A percentile compares a stretch with the other conserved stretches of the same genome.
Evolutionary conservation across 2,329 filamentous ascomycete species (phyloP).

Genomic region (Xylaria sp.): DNA sequence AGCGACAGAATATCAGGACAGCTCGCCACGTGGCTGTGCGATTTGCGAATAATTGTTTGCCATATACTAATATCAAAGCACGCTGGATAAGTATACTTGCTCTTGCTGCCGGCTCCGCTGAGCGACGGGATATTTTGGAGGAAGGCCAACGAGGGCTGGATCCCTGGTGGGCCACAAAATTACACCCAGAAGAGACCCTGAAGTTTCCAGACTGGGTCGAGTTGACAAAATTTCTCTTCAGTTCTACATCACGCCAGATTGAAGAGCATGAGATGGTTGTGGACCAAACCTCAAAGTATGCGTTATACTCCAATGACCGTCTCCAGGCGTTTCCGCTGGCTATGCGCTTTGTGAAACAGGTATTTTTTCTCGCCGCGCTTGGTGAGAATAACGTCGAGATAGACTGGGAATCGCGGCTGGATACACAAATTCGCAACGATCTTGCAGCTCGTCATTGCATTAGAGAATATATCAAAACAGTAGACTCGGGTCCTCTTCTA

Average conservation of each 20-base stretch:
- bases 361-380: conserved; percentile 63
- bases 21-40: conserved; percentile 85
- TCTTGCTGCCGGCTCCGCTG: conserved; percentile 71
- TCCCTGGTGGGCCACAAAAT: conserved; percentile 60
- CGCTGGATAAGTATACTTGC: conserved; percentile 92
- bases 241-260: conserved; percentile 39
- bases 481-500: conserved; percentile 54
- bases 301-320: conserved; percentile 56
- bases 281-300: conserved; percentile 53
- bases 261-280: conserved; percentile 52
- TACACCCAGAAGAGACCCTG: conserved; percentile 51
- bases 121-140: conserved; percentile 85
- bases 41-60: conserved; percentile 89
- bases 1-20: conserved; percentile 70
- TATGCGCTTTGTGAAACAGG: conserved; percentile 72
- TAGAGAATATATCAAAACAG: conserved; percentile 61
- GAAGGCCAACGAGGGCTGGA: conserved; percentile 91
- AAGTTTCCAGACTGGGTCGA: conserved; percentile 63
- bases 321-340: conserved; percentile 73
- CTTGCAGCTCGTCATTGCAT: conserved; percentile 71
- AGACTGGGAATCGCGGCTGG: conserved; percentile 86
- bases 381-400: conserved; percentile 71
- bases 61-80: conserved; percentile 80
- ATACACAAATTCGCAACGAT: conserved; percentile 77
- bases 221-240: conserved; percentile 63